Evolutionary conservation across 306 rosid species (phyloP).

Genomic region (Dryas octopetala): DNA sequence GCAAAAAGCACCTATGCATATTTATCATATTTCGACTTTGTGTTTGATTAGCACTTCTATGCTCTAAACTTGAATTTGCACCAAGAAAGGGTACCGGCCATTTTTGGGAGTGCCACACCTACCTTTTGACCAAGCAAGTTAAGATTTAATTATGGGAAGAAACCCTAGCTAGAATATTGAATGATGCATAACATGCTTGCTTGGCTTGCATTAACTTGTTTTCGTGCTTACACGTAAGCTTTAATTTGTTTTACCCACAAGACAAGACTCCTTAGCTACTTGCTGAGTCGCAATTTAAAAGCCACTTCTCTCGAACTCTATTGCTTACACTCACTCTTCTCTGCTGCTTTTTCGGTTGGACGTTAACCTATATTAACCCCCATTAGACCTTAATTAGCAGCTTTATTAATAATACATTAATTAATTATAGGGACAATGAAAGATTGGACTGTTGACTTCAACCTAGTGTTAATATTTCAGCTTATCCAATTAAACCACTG

Average conservation of each 20-base stretch:
- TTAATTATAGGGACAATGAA: conserved; percentile 36
- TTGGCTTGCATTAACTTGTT: conserved; percentile 31
- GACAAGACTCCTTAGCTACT: conserved; percentile 24
- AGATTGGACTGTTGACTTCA: conserved; percentile 39
- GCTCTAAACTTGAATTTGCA: conserved; percentile 36
- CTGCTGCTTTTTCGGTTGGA: conserved; percentile 36
- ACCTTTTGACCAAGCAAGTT: conserved; percentile 17
- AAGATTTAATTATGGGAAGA: background rate
- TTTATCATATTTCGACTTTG: conserved; percentile 17
- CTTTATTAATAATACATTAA: conserved; percentile 1
- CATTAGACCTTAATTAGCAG: conserved; percentile 23
- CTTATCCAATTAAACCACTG: conserved; percentile 33
- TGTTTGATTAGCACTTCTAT: conserved; percentile 12
- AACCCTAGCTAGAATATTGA: background rate
- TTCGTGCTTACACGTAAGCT: conserved; percentile 33
- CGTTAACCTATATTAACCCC: conserved; percentile 31
- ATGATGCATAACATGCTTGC: conserved; percentile 19
- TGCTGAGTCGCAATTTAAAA: conserved; percentile 19
- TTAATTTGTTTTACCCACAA: conserved; percentile 36
- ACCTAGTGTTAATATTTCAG: conserved; percentile 9
- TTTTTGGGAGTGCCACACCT: conserved; percentile 29
- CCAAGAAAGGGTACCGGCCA: conserved; percentile 22
- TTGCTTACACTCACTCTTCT: conserved; percentile 13
- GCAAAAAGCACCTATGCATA: conserved; percentile 35
- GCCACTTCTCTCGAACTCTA: conserved; percentile 24